Evolutionary conservation across 2,329 filamentous ascomycete genomes (phyloP).

Genomic region (Stachybotrys echinatus): DNA sequence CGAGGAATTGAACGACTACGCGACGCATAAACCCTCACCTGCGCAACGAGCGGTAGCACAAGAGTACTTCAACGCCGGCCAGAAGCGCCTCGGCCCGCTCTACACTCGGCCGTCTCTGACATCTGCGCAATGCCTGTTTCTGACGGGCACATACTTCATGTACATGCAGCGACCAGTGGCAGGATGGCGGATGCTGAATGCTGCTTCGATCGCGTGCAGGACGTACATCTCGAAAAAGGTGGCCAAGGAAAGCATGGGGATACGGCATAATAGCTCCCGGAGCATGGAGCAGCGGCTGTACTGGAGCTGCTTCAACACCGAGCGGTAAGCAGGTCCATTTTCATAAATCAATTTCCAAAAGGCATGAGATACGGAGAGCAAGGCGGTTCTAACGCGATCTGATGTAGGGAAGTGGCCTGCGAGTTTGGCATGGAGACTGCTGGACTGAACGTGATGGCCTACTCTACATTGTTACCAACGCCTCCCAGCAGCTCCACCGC

Average conservation of each 20-base stretch:
- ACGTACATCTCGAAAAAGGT: constrained; percentile 1
- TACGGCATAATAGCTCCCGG: background rate
- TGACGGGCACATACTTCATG: constrained; percentile 1
- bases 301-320: constrained; percentile 2
- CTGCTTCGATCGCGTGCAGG: constrained; percentile 1
- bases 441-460: constrained; percentile 3
- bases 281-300: constrained; percentile 1
- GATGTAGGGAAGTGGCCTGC: constrained; percentile 3
- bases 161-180: background rate
- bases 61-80: background rate
- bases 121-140: constrained; percentile 1
- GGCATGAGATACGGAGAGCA: too few relatives aligned
- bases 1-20: background rate
- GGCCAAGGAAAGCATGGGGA: background rate
- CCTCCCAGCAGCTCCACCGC: background rate
- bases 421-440: constrained; percentile 5
- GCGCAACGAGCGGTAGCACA: background rate
- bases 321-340: background rate
- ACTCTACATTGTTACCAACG: constrained; percentile 4
- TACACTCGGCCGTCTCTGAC: background rate
- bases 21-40: background rate
- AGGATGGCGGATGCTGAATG: background rate
- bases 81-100: constrained; percentile 1
- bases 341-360: too few relatives aligned
- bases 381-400: background rate